Evolutionary conservation across 495 filamentous ascomycete genomes (phyloP), one percentile per base, ranked within the genome.

Genomic region (Pyrenopolyporus hunteri): DNA sequence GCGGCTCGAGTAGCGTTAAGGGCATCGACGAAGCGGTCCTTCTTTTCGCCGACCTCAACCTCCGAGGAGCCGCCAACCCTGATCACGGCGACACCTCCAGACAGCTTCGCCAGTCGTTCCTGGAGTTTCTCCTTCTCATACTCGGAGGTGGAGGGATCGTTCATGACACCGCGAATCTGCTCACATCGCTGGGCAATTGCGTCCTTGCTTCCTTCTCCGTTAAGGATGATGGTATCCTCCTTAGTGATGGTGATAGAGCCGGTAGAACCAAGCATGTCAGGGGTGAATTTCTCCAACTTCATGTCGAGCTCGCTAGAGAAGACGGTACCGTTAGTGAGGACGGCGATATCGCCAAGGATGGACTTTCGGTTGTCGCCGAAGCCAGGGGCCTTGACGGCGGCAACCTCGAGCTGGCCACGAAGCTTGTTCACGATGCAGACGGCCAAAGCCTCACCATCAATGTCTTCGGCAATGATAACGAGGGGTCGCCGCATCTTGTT

Each of bases 91-190:
- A 98, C 94, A 85, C 94, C 94, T 51, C 94, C 94, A 40, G 94
- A 98, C 65, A 98, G 91, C 88, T 98, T 98, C 66, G 94, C 94
- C 46, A 98, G 90, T 80, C 94, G 94, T 81, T 98, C 94, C 78
- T 98, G 94, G 53, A 98, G 89, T 86, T 98, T 98, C 87, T 98
- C 94, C 83, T 96, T 97, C 85, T 98, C 94, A 80, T 98, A 98
- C 69, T 98, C 95, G 58, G 92, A 96, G 58, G 94, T 98, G 58
- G 83, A 85, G 23, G 94, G 87, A 81, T 98, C 94, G 62, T 78
- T 82, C 87, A 97, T 97, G 77, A 96, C 92, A 63, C 92, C 92
- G 69, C 94, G 93, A 81, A 98, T 98, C 80, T 98, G 94, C 79
- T 98, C 94, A 79, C 93, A 98, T 70, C 94, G 89, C 81, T 97